Base-by-base conservation (phyloP, 1,284 basidiomycete genomes). In the Cryptococcus wingfieldii region DNA sequence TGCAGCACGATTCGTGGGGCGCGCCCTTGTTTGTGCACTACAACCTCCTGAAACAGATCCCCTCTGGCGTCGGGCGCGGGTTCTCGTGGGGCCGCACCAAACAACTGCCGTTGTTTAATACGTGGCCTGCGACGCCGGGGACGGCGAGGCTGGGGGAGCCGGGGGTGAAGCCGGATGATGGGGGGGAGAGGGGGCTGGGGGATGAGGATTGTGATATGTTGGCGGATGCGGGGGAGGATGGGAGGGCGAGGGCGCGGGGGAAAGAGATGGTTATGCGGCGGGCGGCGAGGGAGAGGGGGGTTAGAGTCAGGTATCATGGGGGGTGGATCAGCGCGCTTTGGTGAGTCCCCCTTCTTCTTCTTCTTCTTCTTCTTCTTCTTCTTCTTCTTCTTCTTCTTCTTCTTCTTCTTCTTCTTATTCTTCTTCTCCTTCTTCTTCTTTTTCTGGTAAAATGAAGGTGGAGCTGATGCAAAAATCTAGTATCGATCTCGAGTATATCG, bases 1-100 rank as follows among this genome's bases (percentile, higher is more conserved):
- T 80, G 5, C 80, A 81, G 65, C 75, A 78, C 61, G 74, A 75
- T 55, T 65, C 72, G 3, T 75, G 65, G 62, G 80, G 80, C 7
- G 65, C 72, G 47, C 75, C 77, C 0, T 55, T 78, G 10, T 79
- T 80, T 55, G 72, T 81, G 3, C 80, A 81, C 63, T 79, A 78
- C 71, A 76, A 75, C 51, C 65, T 80, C 19, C 63, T 81, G 48
- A 80, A 80, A 61, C 73, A 79, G 63, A 77, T 80, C 47, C 75
- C 77, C 3, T 69, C 64, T 1, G 77, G 76, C 3, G 62, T 79
- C 44, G 69, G 70, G 8, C 55, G 67, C 16, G 72, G 75, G 1
- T 77, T 65, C 64, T 70, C 69, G 4, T 79, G 77, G 77, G 78
- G 77, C 6, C 66, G 71, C 4, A 72, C 72, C 2, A 78, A 78